Evolutionary conservation across 1,139 yeast genomes (phyloP).

Genomic region (Spencermartinsiella ligniputridi): DNA sequence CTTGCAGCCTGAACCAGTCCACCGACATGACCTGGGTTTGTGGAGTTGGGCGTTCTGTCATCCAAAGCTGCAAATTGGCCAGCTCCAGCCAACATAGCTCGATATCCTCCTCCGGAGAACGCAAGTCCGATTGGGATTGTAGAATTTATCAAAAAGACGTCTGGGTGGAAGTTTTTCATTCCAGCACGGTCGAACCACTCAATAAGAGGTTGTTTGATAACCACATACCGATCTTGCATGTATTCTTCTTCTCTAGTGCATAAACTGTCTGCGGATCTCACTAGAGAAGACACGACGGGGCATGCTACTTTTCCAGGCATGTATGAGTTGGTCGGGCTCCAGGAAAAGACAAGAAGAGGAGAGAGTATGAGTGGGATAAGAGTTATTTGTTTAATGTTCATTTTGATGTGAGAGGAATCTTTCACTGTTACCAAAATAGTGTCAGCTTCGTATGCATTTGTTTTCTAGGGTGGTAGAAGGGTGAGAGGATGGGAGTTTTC

Average conservation of each 20-base stretch:
- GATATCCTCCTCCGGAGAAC: conserved; percentile 70
- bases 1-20: conserved; percentile 69
- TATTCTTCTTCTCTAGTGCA: conserved; percentile 22
- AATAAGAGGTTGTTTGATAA: conserved; percentile 50
- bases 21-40: conserved; percentile 52
- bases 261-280: conserved; percentile 22
- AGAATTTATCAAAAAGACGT: conserved; percentile 26
- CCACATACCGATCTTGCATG: conserved; percentile 41
- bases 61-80: conserved; percentile 38
- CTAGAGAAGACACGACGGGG: conserved; percentile 20
- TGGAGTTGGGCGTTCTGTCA: conserved; percentile 10
- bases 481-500: too few relatives aligned
- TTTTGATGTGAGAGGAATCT: too few relatives aligned
- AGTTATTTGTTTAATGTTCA: too few relatives aligned
- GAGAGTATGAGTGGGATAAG: too few relatives aligned
- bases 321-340: conserved; percentile 22
- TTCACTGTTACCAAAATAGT: too few relatives aligned
- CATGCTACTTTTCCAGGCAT: conserved; percentile 28
- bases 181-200: conserved; percentile 56
- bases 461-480: too few relatives aligned
- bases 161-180: conserved; percentile 40
- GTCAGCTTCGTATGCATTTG: too few relatives aligned
- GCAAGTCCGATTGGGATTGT: conserved; percentile 45
- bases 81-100: conserved; percentile 64
- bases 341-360: not conserved